These are phyloP conservation scores for Termitomyces heimii DNA, from an alignment of 768 basidiomycete genomes.

Conservation along the genomic window DNA sequence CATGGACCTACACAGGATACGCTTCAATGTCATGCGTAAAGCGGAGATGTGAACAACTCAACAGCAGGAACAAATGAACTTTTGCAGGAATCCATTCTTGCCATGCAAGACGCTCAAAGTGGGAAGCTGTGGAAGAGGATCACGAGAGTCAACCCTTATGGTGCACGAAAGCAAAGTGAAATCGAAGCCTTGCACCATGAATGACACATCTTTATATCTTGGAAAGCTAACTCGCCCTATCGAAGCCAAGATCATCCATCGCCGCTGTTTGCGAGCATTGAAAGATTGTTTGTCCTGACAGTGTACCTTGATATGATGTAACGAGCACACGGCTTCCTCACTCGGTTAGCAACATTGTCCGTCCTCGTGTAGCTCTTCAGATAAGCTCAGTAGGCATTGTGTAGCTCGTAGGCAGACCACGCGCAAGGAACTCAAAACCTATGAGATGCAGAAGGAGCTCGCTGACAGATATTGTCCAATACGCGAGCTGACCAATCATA, in stretches of 20 bases:
- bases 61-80: neutral
- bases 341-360: neutral
- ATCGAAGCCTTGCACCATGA: neutral
- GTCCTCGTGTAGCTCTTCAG: neutral
- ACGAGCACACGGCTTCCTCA: neutral
- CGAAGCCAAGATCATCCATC: constrained; percentile 1
- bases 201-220: constrained; percentile 8
- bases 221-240: neutral
- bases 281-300: neutral
- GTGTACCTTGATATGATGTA: neutral
- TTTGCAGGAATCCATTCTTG: constrained; percentile 1
- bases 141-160: neutral
- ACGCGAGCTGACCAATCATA: neutral
- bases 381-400: neutral
- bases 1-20: neutral
- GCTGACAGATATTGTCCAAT: neutral
- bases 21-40: neutral
- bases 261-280: neutral
- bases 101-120: neutral
- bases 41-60: neutral
- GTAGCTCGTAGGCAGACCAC: neutral
- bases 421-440: neutral
- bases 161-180: neutral
- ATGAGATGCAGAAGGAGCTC: neutral
- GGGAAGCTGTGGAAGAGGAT: neutral